Evolutionary conservation across 106 monocot species (phyloP).

Genomic region (Acanthochlamys bracteata): DNA sequence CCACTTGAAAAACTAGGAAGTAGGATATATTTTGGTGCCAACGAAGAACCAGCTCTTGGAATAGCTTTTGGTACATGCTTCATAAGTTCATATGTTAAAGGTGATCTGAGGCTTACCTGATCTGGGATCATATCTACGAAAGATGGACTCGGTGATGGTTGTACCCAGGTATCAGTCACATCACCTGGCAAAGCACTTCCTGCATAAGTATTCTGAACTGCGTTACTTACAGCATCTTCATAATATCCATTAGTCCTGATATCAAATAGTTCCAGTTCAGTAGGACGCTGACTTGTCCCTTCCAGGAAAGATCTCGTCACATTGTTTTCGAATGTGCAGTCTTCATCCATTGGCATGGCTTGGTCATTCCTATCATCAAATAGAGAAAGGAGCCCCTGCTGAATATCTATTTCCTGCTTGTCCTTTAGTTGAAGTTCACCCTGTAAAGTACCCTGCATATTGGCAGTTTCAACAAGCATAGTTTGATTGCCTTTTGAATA

Average conservation of each 20-base stretch:
- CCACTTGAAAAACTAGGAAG: too few species aligned
- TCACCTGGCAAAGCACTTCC: conserved; percentile 14
- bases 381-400: conserved; percentile 9
- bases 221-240: conserved; percentile 17
- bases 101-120: conserved; percentile 33
- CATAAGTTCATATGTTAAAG: background rate
- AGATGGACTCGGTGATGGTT: conserved; percentile 17
- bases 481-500: conserved; percentile 1
- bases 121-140: conserved; percentile 23
- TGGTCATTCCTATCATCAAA: conserved; percentile 16
- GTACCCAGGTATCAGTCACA: conserved; percentile 14
- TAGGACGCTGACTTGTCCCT: conserved; percentile 19
- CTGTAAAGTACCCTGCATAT: conserved; percentile 5
- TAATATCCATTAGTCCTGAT: conserved; percentile 6
- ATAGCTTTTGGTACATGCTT: background rate
- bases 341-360: conserved; percentile 12
- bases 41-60: background rate
- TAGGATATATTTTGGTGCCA: background rate
- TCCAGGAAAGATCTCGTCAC: conserved; percentile 24
- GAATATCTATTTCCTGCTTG: conserved; percentile 9
- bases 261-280: conserved; percentile 31
- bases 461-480: conserved; percentile 16
- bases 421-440: conserved; percentile 11
- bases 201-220: conserved; percentile 14
- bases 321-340: conserved; percentile 23